Percentiles rank a stretch among this genome's conserved stretches.
Conservation (phyloP, 345 rosid genomes). For the Moricandia moricandioides region DNA sequence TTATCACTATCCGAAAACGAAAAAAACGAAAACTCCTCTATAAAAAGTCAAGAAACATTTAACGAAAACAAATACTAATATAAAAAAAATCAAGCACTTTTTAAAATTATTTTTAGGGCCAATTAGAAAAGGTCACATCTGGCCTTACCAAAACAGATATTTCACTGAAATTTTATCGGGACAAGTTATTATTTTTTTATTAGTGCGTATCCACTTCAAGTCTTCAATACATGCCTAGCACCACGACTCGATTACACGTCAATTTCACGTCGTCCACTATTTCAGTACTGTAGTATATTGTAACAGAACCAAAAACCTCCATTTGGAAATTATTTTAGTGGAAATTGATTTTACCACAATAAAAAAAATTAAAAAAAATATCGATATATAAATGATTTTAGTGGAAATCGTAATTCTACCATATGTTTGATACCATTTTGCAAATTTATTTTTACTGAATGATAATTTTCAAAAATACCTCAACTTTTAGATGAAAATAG, state of each 20-base stretch:
- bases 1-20: not conserved
- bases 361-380: too few relatives aligned
- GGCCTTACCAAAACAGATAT: constrained; percentile 11
- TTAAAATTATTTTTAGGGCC: not conserved
- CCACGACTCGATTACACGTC: constrained; percentile 2
- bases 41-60: not conserved
- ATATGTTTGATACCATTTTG: too few relatives aligned
- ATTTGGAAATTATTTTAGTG: too few relatives aligned
- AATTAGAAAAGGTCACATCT: constrained; percentile 29
- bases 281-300: not conserved
- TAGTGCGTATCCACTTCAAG: constrained; percentile 26
- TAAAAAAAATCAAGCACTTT: not conserved
- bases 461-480: too few relatives aligned
- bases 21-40: not conserved
- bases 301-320: not conserved
- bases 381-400: too few relatives aligned
- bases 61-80: not conserved
- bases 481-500: too few relatives aligned
- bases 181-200: constrained; percentile 10
- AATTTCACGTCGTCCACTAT: constrained; percentile 3
- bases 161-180: constrained; percentile 25
- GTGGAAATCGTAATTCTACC: too few relatives aligned
- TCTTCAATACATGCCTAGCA: constrained; percentile 29
- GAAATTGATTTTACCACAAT: too few relatives aligned
- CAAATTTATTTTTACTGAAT: too few relatives aligned